Evolutionary conservation across 768 basidiomycete genomes (phyloP).

Genomic region (Boletus pseudopeckii): DNA sequence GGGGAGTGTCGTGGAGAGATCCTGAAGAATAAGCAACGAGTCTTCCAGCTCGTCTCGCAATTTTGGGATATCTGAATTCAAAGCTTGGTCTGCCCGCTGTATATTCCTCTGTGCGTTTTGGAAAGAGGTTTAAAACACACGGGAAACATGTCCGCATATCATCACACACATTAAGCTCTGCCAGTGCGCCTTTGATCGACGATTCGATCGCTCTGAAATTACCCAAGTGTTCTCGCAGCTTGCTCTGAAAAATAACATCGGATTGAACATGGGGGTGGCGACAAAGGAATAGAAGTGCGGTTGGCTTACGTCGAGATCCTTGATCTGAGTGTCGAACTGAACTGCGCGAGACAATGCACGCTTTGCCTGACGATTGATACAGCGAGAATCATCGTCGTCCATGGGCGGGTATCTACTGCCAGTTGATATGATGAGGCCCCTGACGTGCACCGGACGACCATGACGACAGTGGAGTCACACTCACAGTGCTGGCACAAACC

Average conservation of each 20-base stretch:
- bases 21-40: slow-evolving; percentile 53
- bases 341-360: slow-evolving; percentile 45
- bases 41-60: slow-evolving; percentile 59
- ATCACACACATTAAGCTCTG: slow-evolving; percentile 51
- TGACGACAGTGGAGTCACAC: neutral
- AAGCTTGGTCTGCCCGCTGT: slow-evolving; percentile 55
- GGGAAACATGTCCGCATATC: neutral
- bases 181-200: slow-evolving; percentile 61
- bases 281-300: too few relatives aligned
- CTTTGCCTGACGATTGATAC: slow-evolving; percentile 44
- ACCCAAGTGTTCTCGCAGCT: slow-evolving; percentile 65
- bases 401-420: slow-evolving; percentile 8
- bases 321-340: slow-evolving; percentile 55
- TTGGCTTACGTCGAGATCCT: slow-evolving; percentile 51
- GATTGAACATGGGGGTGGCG: neutral
- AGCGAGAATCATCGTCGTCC: slow-evolving; percentile 1
- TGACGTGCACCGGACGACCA: neutral
- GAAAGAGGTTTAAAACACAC: neutral
- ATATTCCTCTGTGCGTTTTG: slow-evolving; percentile 45
- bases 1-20: slow-evolving; percentile 59
- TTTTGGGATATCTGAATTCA: slow-evolving; percentile 58
- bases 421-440: slow-evolving; percentile 9
- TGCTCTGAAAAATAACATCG: slow-evolving; percentile 40
- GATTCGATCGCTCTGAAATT: slow-evolving; percentile 74
- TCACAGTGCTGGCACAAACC: slow-evolving; percentile 9